Percentiles rank a stretch among this genome's conserved stretches.
Evolutionary conservation across 2,329 filamentous ascomycete genomes (phyloP).

Genomic region (Ploettnerulaceae sp.): DNA sequence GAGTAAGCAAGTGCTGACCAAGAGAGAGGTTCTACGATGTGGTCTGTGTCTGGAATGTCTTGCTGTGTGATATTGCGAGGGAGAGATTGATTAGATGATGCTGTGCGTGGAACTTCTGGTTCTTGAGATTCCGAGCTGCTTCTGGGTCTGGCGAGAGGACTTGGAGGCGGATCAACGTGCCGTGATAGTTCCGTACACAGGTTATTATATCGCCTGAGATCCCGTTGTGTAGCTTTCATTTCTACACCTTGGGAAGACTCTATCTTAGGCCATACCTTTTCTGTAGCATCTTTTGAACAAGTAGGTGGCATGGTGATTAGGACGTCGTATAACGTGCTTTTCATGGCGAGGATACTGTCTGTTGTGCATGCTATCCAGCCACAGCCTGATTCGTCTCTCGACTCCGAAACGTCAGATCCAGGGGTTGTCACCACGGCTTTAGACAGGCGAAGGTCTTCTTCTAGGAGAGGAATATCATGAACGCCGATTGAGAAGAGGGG

Average conservation of each 20-base stretch:
- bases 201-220: constrained; percentile 72
- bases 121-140: neutral
- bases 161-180: constrained; percentile 17
- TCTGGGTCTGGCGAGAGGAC: constrained; percentile 10
- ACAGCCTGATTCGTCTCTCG: constrained; percentile 45
- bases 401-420: constrained; percentile 34
- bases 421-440: constrained; percentile 35
- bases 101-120: constrained; percentile 25
- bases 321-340: constrained; percentile 82
- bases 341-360: constrained; percentile 85
- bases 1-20: constrained; percentile 75
- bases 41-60: constrained; percentile 47
- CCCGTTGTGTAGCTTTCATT: constrained; percentile 84
- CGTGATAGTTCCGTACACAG: constrained; percentile 60
- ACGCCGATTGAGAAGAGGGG: constrained; percentile 92
- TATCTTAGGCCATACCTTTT: constrained; percentile 71
- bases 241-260: constrained; percentile 58
- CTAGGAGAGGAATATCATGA: constrained; percentile 80
- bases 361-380: constrained; percentile 96
- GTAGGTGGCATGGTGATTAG: constrained; percentile 74
- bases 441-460: constrained; percentile 51
- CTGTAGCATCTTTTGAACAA: constrained; percentile 51
- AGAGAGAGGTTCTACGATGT: constrained; percentile 56
- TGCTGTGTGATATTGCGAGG: constrained; percentile 37
- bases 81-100: constrained; percentile 24